Conservation (phyloP, 2,329 filamentous ascomycete species). For the Fonsecaea monophora region DNA sequence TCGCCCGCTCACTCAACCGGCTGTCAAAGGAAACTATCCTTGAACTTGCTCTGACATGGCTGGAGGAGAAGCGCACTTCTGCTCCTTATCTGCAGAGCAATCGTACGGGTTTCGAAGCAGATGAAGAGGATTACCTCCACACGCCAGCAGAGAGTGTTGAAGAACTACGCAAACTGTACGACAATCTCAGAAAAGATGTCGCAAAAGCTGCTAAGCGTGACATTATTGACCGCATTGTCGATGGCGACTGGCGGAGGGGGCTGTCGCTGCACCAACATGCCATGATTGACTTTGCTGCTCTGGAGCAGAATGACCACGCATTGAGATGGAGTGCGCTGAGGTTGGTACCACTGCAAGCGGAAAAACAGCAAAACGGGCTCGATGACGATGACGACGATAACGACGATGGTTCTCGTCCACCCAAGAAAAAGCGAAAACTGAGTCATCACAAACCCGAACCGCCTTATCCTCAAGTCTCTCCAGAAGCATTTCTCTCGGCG, state of each 20-base stretch:
- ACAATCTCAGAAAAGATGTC: constrained; percentile 62
- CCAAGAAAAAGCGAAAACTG: constrained; percentile 41
- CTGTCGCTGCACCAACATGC: constrained; percentile 63
- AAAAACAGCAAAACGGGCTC: constrained; percentile 25
- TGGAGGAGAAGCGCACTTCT: constrained; percentile 67
- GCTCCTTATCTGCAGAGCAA: constrained; percentile 64
- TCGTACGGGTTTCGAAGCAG: constrained; percentile 59
- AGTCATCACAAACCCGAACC: constrained; percentile 30
- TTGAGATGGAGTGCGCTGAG: constrained; percentile 62
- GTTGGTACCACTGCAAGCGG: constrained; percentile 43
- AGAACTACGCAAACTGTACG: constrained; percentile 71
- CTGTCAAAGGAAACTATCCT: constrained; percentile 76
- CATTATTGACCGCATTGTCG: constrained; percentile 62
- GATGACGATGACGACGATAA: constrained; percentile 26
- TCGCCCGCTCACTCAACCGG: constrained; percentile 71
- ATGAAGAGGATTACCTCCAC: constrained; percentile 71
- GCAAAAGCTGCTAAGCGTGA: constrained; percentile 53
- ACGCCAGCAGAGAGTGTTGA: constrained; percentile 69
- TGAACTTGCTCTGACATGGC: constrained; percentile 77
- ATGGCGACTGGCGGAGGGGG: constrained; percentile 64
- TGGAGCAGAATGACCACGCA: constrained; percentile 60
- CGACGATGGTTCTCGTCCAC: constrained; percentile 33
- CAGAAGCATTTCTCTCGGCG: constrained; percentile 77
- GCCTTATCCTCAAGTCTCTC: constrained; percentile 60
- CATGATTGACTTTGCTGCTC: constrained; percentile 60